phyloP scores from a whole-genome alignment of 768 basidiomycete genomes.

The Pholiota conissans region DNA sequence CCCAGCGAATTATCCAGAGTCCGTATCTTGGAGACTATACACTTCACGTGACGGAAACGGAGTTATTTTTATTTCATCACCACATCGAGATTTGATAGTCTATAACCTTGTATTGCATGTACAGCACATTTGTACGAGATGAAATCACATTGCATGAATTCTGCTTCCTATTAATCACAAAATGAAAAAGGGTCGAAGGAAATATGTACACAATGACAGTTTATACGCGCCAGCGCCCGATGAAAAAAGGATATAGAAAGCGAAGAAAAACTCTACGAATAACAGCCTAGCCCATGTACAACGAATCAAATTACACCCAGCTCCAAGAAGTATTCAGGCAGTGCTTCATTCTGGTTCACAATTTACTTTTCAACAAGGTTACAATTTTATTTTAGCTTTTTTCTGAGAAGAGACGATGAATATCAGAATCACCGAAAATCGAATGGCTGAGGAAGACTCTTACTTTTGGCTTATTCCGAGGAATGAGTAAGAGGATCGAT shows the following conservation, averaged over 20 bases:
- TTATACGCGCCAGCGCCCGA: background rate
- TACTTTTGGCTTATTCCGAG: constrained; percentile 32
- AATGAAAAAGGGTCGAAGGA: background rate
- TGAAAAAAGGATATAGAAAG: background rate
- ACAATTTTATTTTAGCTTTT: constrained; percentile 9
- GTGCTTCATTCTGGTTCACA: background rate
- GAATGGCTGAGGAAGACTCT: background rate
- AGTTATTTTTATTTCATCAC: background rate
- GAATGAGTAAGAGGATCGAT: constrained; percentile 83
- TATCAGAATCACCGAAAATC: background rate
- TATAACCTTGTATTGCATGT: no score
- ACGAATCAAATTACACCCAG: background rate
- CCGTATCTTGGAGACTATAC: background rate
- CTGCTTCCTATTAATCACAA: background rate
- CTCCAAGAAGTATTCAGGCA: background rate
- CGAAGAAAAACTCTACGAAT: background rate
- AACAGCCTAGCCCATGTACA: background rate
- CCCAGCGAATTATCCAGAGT: background rate
- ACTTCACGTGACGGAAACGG: background rate
- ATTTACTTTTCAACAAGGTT: constrained; percentile 1
- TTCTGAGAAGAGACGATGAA: background rate
- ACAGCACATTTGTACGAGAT: background rate
- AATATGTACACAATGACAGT: background rate
- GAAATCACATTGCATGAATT: background rate
- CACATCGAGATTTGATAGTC: no score